Conservation (phyloP, 306 rosid genomes). For the Alnus rubra region DNA sequence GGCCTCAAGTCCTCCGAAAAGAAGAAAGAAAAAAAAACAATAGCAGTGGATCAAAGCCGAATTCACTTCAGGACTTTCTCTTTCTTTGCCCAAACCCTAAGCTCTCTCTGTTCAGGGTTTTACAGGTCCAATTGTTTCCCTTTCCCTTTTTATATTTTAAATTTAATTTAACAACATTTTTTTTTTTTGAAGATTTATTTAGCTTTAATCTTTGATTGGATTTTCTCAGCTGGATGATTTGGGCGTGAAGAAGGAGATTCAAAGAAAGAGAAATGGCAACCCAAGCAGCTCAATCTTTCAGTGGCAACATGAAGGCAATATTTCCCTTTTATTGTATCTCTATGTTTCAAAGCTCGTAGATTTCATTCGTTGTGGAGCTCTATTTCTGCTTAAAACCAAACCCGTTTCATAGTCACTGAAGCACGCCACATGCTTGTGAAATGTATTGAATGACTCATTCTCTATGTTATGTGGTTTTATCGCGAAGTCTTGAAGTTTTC, state of each 20-base stretch:
- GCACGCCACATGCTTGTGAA: conserved; percentile 28
- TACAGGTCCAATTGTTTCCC: conserved; percentile 4
- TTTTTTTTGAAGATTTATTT: background rate
- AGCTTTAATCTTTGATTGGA: background rate
- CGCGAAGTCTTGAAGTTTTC: background rate
- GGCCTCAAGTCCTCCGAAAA: background rate
- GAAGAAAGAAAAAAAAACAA: background rate
- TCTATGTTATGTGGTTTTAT: background rate
- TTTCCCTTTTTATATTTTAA: background rate
- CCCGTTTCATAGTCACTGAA: background rate
- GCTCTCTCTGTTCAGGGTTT: conserved; percentile 11
- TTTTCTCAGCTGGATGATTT: conserved; percentile 14
- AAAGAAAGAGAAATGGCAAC: conserved; percentile 37
- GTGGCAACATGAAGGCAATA: conserved; percentile 48
- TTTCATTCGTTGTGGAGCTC: background rate
- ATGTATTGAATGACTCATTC: background rate
- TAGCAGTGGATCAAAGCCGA: background rate
- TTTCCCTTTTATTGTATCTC: background rate
- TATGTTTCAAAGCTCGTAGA: background rate
- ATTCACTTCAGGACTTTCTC: background rate
- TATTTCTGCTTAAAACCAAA: background rate
- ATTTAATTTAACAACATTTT: background rate
- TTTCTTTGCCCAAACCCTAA: background rate
- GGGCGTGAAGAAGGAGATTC: conserved; percentile 8
- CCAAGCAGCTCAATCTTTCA: conserved; percentile 44